phyloP scores from a whole-genome alignment of 305 asterid genomes.

The Solanum hybrid region DNA sequence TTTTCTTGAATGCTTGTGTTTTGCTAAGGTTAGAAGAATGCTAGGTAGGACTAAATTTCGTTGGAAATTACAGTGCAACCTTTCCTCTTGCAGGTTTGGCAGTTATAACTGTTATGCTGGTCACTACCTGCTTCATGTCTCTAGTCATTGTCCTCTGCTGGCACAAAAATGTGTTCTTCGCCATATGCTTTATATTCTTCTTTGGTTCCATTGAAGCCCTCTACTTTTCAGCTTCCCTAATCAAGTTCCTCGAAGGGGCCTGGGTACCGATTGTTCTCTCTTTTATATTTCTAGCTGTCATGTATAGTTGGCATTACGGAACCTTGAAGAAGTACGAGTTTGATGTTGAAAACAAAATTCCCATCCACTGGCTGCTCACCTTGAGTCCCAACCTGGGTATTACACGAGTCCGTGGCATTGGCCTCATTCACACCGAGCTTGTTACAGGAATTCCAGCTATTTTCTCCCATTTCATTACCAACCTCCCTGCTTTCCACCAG shows the following conservation, averaged over 20 bases:
- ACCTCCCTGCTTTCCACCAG: slow-evolving; percentile 92
- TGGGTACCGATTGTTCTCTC: slow-evolving; percentile 86
- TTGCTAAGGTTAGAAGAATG: background rate
- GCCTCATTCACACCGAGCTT: slow-evolving; percentile 85
- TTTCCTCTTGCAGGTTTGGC: slow-evolving; percentile 58
- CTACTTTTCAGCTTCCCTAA: slow-evolving; percentile 84
- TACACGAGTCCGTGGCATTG: slow-evolving; percentile 76
- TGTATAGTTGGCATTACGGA: slow-evolving; percentile 84
- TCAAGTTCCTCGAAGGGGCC: slow-evolving; percentile 84
- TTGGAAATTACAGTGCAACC: background rate
- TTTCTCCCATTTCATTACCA: slow-evolving; percentile 80
- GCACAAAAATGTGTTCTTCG: slow-evolving; percentile 44
- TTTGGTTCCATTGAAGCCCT: slow-evolving; percentile 87
- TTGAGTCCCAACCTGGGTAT: slow-evolving; percentile 75
- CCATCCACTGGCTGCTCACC: slow-evolving; percentile 74
- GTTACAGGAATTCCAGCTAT: slow-evolving; percentile 86
- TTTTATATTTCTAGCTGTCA: slow-evolving; percentile 42
- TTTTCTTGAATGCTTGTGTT: background rate
- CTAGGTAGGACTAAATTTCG: background rate
- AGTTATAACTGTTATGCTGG: slow-evolving; percentile 89
- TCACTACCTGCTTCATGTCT: slow-evolving; percentile 83
- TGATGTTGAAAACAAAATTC: slow-evolving; percentile 73
- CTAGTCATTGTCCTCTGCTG: slow-evolving; percentile 76
- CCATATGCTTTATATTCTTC: slow-evolving; percentile 61
- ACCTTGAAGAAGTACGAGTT: slow-evolving; percentile 70